These are phyloP conservation scores for Bipolaris zeicola DNA, from an alignment of 2,329 filamentous ascomycete species.

Conservation along the genomic window DNA sequence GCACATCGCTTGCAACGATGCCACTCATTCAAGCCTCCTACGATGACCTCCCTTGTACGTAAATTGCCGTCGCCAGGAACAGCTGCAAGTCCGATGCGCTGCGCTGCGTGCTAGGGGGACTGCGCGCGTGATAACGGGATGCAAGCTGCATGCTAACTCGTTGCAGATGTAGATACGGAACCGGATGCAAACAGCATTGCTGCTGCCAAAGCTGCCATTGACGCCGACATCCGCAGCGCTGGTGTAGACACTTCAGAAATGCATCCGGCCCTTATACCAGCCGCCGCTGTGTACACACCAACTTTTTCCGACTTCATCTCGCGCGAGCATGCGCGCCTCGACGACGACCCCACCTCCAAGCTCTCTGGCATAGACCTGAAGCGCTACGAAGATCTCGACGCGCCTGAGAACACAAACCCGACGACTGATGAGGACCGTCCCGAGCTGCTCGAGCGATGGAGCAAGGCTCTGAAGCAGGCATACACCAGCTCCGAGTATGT, in stretches of 20 bases:
- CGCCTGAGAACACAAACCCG: slow-evolving; percentile 52
- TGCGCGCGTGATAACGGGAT: slow-evolving; percentile 6
- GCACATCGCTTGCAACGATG: slow-evolving; percentile 55
- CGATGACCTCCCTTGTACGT: slow-evolving; percentile 80
- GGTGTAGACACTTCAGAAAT: slow-evolving; percentile 55
- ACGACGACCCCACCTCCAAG: slow-evolving; percentile 54
- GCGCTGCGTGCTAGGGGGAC: slow-evolving; percentile 9
- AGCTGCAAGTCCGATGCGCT: slow-evolving; percentile 65
- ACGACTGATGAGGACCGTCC: slow-evolving; percentile 47
- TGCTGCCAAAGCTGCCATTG: slow-evolving; percentile 72
- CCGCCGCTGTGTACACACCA: slow-evolving; percentile 53
- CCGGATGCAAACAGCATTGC: slow-evolving; percentile 67
- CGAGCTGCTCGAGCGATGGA: slow-evolving; percentile 55
- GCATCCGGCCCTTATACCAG: slow-evolving; percentile 64
- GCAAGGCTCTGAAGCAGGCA: slow-evolving; percentile 58
- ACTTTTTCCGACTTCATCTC: slow-evolving; percentile 70
- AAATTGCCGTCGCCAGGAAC: slow-evolving; percentile 19
- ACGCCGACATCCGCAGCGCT: slow-evolving; percentile 59
- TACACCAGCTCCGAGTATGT: slow-evolving; percentile 66
- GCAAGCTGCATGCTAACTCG: slow-evolving; percentile 22
- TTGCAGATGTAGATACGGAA: slow-evolving; percentile 77
- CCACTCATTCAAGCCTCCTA: slow-evolving; percentile 71
- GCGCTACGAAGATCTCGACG: slow-evolving; percentile 81
- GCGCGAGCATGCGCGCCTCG: slow-evolving; percentile 71
- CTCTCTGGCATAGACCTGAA: slow-evolving; percentile 71